phyloP scores from a whole-genome alignment of 768 basidiomycete genomes.

The Tubosaeta brunneosetosa region DNA sequence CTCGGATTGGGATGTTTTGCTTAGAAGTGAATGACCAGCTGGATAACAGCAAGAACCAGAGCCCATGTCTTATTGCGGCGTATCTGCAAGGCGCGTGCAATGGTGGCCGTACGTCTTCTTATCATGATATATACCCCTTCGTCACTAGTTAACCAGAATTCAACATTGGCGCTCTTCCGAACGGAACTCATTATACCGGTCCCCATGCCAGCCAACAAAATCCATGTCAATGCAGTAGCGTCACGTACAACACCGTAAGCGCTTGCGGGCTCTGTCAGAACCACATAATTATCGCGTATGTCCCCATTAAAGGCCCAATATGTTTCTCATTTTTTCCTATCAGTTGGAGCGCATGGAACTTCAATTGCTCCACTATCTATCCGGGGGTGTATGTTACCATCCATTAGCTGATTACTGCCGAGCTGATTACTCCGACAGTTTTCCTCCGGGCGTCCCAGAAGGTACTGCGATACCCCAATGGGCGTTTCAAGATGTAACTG shows the following conservation, averaged over 20 bases:
- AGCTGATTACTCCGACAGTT: slow-evolving; percentile 31
- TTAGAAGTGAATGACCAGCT: slow-evolving; percentile 17
- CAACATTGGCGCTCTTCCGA: slow-evolving; percentile 36
- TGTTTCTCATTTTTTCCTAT: background rate
- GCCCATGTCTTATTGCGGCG: slow-evolving; percentile 44
- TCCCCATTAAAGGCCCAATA: background rate
- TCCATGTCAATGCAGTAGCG: slow-evolving; percentile 51
- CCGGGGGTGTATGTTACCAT: slow-evolving; percentile 18
- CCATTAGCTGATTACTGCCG: background rate
- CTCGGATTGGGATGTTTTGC: background rate
- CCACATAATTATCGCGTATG: slow-evolving; percentile 33
- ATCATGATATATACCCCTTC: slow-evolving; percentile 5
- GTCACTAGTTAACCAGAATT: slow-evolving; percentile 29
- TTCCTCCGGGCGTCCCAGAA: slow-evolving; percentile 42
- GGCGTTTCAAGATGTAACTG: slow-evolving; percentile 56
- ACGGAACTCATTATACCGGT: slow-evolving; percentile 25
- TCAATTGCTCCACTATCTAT: slow-evolving; percentile 42
- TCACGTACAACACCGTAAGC: slow-evolving; percentile 51
- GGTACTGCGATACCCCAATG: slow-evolving; percentile 53
- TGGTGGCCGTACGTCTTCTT: slow-evolving; percentile 35
- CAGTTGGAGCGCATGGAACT: slow-evolving; percentile 52
- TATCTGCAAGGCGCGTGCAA: slow-evolving; percentile 41
- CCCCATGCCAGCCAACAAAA: slow-evolving; percentile 29
- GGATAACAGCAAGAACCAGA: slow-evolving; percentile 43
- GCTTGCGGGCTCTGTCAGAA: slow-evolving; percentile 59